Evolutionary conservation across 2,329 filamentous ascomycete genomes (phyloP).

Genomic region (Pleoardoris graminearum): DNA sequence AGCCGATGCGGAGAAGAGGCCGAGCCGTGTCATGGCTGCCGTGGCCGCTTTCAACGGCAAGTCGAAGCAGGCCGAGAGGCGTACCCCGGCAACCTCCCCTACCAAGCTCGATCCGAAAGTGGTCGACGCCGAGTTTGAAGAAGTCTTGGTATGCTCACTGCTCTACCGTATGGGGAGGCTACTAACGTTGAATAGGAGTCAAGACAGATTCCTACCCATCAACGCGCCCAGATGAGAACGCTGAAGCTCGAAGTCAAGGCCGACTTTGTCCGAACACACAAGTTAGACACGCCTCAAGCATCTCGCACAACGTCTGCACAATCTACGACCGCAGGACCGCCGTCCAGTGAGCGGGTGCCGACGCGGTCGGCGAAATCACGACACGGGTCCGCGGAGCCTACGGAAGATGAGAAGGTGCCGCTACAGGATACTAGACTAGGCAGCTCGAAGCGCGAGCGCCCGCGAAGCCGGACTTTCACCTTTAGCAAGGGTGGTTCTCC

Average conservation of each 20-base stretch:
- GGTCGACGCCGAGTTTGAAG: slow-evolving; percentile 66
- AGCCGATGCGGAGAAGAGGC: slow-evolving; percentile 43
- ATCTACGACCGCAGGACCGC: slow-evolving; percentile 26
- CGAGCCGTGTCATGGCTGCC: slow-evolving; percentile 63
- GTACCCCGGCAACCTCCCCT: slow-evolving; percentile 22
- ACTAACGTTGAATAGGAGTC: slow-evolving; percentile 68
- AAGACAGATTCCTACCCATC: slow-evolving; percentile 90
- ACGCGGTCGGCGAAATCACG: slow-evolving; percentile 43
- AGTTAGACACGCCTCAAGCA: slow-evolving; percentile 60
- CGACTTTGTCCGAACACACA: slow-evolving; percentile 91
- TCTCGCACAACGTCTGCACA: slow-evolving; percentile 52
- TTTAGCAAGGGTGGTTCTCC: slow-evolving; percentile 74
- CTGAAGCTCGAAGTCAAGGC: slow-evolving; percentile 89
- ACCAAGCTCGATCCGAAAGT: slow-evolving; percentile 55
- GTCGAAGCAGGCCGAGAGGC: slow-evolving; percentile 43
- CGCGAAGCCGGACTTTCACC: slow-evolving; percentile 77
- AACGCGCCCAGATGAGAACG: slow-evolving; percentile 92
- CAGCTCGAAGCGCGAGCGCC: slow-evolving; percentile 51
- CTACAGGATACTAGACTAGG: slow-evolving; percentile 18
- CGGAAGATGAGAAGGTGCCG: slow-evolving; percentile 23
- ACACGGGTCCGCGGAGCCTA: slow-evolving; percentile 31
- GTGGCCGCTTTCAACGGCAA: slow-evolving; percentile 66
- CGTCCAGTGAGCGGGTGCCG: slow-evolving; percentile 51
- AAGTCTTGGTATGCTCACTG: slow-evolving; percentile 59
- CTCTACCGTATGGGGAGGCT: not conserved